A percentile compares a stretch with the other conserved stretches of the same genome.
phyloP scores from a whole-genome alignment of 169 alveolate genomes.

The Plasmodium inui region DNA sequence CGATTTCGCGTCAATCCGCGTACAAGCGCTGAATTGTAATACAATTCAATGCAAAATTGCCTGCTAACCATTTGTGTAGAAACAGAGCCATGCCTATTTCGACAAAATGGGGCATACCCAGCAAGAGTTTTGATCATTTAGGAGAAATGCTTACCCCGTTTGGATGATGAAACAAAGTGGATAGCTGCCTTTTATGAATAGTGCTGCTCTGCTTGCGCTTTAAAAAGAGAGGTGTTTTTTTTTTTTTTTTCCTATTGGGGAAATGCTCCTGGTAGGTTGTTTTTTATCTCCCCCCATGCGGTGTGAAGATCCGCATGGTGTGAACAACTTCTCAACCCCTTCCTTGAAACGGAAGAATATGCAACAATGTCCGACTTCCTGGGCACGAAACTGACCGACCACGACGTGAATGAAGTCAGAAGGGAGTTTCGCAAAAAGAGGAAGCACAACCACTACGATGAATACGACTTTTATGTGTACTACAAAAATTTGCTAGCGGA shows the following conservation, averaged over 20 bases:
- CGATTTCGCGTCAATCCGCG: not conserved
- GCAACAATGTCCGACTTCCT: constrained; percentile 38
- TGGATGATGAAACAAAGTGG: not conserved
- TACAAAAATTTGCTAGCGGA: constrained; percentile 44
- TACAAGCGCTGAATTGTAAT: not conserved
- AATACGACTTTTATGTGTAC: constrained; percentile 68
- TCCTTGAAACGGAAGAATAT: not conserved
- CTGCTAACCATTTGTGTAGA: not conserved
- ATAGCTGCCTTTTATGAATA: not conserved
- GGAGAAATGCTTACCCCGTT: not conserved
- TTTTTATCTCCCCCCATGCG: not conserved
- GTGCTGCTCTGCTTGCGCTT: not conserved
- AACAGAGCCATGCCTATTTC: not conserved
- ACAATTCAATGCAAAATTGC: not conserved
- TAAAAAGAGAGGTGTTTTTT: not conserved
- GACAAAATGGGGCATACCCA: not conserved
- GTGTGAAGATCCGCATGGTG: not conserved
- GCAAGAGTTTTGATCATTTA: not conserved
- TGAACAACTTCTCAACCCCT: not conserved
- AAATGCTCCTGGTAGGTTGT: not conserved
- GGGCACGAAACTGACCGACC: constrained; percentile 55
- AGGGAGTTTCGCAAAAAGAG: constrained; percentile 36
- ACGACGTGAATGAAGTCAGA: constrained; percentile 31
- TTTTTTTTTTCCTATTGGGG: not conserved
- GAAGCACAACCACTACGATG: constrained; percentile 36